Evolutionary conservation across 352 stramenopile genomes (phyloP), one percentile per base, ranked within the genome.

Genomic region (Globisporangium polare): DNA sequence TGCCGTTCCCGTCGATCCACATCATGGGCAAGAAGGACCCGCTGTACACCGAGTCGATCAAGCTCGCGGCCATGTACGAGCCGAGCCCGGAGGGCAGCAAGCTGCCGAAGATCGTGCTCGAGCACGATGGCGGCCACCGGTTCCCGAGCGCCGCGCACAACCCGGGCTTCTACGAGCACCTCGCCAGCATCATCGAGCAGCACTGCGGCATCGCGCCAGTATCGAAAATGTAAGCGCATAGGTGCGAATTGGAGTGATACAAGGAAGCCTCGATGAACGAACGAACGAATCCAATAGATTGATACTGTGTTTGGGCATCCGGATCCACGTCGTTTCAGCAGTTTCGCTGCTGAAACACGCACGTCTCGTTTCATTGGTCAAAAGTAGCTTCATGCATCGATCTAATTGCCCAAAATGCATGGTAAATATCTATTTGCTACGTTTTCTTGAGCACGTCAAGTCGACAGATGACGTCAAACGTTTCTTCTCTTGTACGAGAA

Each of bases 1-100:
- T 88, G 37, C 75, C 75, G 12, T 58, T 88, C 31, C 76, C 78
- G 27, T 83, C 77, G 12, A 77, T 86, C 45, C 77, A 86, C 58
- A 61, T 86, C 35, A 45, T 81, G 13, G 74, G 74, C 18, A 69
- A 73, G 57, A 70, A 60, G 13, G 77, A 86, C 45, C 56, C 63
- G 26, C 47, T 77, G 17, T 71, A 58, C 51, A 50, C 71, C 10
- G 60, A 74, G 24, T 67, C 64, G 33, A 57, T 68, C 49, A 63
- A 63, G 18, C 62, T 78, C 26, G 59, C 64, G 0, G 64, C 68
- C 5, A 73, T 77, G 68, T 82, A 78, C 59, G 66, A 72, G 26
- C 47, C 77, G 22, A 60, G 60, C n/a, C 66, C 67, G 0, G 39
- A n/a, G 8, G 65, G 57, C 5, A 46, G 46, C 20, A 62, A 52